These are phyloP conservation scores for Colletotrichum cuscutae DNA, from an alignment of 2,329 filamentous ascomycete species.

Conservation along the genomic window DNA sequence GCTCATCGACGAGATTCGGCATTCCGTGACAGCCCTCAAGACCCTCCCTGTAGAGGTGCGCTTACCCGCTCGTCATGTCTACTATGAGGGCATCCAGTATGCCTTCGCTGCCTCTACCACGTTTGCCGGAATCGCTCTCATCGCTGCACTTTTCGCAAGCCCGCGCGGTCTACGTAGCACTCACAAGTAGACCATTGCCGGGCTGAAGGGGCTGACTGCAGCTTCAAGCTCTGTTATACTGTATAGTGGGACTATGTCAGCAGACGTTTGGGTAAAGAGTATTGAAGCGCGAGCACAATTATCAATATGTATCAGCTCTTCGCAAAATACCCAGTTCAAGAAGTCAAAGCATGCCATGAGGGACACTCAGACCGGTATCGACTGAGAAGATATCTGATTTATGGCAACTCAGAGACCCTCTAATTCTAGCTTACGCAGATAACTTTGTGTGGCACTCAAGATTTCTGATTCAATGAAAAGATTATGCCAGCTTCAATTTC, in stretches of 20 bases:
- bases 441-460: not conserved
- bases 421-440: not conserved
- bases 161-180: constrained; percentile 45
- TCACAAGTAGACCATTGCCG: constrained; percentile 34
- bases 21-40: constrained; percentile 67
- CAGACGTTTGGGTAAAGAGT: not conserved
- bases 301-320: not conserved
- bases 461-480: not conserved
- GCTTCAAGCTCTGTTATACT: not conserved
- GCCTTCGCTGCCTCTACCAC: constrained; percentile 66
- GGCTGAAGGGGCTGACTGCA: not conserved
- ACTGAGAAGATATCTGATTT: not conserved
- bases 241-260: too few relatives aligned
- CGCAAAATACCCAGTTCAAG: too few relatives aligned
- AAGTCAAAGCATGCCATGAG: too few relatives aligned
- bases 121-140: constrained; percentile 58
- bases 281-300: not conserved
- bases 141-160: constrained; percentile 44
- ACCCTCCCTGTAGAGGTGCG: constrained; percentile 66
- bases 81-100: constrained; percentile 67
- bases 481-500: not conserved
- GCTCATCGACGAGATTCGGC: constrained; percentile 70
- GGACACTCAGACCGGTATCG: not conserved
- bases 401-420: not conserved
- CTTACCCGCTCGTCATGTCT: constrained; percentile 65